Percentiles rank a stretch among this genome's conserved stretches.
Conservation (phyloP, 1,284 basidiomycete species). For the Ganoderma lucidum region DNA sequence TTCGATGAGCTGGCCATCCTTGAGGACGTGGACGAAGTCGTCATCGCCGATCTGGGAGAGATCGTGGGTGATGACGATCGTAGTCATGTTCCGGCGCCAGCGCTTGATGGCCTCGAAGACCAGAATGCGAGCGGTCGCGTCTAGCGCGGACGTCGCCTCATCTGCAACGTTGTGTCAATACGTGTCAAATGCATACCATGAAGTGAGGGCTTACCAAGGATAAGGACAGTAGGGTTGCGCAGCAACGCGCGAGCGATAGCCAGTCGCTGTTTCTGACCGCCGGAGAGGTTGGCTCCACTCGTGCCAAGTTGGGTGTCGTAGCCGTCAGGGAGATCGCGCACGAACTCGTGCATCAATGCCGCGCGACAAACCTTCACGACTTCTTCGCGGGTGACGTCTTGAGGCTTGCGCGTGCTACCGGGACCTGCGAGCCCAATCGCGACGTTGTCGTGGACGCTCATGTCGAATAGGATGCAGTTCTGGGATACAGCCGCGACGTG, state of each 20-base stretch:
- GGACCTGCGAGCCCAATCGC: conserved; percentile 77
- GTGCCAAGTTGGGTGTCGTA: conserved; percentile 88
- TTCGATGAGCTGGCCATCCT: conserved; percentile 83
- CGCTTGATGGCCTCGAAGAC: conserved; percentile 90
- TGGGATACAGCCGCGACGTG: conserved; percentile 86
- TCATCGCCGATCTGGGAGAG: conserved; percentile 79
- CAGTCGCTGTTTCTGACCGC: conserved; percentile 93
- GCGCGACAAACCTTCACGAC: conserved; percentile 86
- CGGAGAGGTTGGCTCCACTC: conserved; percentile 83
- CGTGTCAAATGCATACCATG: not conserved
- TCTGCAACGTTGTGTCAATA: conserved; percentile 57
- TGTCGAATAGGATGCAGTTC: conserved; percentile 82
- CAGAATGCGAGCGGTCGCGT: conserved; percentile 86
- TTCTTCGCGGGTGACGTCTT: conserved; percentile 68
- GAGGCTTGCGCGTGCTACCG: conserved; percentile 47
- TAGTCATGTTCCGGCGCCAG: conserved; percentile 88
- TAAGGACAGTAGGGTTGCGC: conserved; percentile 88
- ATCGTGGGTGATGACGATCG: conserved; percentile 97
- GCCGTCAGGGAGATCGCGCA: conserved; percentile 83
- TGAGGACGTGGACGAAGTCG: conserved; percentile 95
- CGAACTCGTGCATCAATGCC: conserved; percentile 90
- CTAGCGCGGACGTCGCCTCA: conserved; percentile 96
- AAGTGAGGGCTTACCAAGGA: conserved; percentile 76
- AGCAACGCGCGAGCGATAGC: conserved; percentile 91
- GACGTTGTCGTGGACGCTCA: conserved; percentile 89